Evolutionary conservation across 2,329 filamentous ascomycete species (phyloP).

Genomic region (Ceratocystis destructans): DNA sequence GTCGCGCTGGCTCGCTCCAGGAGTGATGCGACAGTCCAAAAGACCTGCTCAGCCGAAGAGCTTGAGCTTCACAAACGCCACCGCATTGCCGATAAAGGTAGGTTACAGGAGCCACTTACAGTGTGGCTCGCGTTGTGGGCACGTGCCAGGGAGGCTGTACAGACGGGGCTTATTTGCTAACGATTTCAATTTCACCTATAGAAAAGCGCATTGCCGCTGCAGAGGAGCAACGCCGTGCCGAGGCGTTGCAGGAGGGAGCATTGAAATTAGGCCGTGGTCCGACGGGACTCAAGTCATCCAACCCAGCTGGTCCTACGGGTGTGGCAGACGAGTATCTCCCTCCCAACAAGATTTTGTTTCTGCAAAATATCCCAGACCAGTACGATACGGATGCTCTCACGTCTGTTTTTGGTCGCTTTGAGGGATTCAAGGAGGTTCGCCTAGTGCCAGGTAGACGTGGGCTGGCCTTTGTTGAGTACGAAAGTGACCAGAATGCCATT

Average conservation of each 20-base stretch:
- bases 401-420: slow-evolving; percentile 72
- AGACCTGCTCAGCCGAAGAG: slow-evolving; percentile 60
- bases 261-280: slow-evolving; percentile 41
- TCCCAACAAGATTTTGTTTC: slow-evolving; percentile 90
- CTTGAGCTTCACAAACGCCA: slow-evolving; percentile 77
- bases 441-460: slow-evolving; percentile 73
- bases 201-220: slow-evolving; percentile 69
- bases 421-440: slow-evolving; percentile 87
- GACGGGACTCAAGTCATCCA: slow-evolving; percentile 60
- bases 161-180: slow-evolving; percentile 28
- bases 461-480: slow-evolving; percentile 95
- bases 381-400: slow-evolving; percentile 70
- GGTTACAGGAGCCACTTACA: slow-evolving; percentile 19
- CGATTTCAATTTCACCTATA: slow-evolving; percentile 22
- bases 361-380: slow-evolving; percentile 82
- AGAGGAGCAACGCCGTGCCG: slow-evolving; percentile 56
- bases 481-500: slow-evolving; percentile 77
- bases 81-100: slow-evolving; percentile 81
- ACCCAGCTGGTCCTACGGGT: slow-evolving; percentile 51
- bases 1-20: slow-evolving; percentile 67
- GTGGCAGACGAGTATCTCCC: slow-evolving; percentile 97
- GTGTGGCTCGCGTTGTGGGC: background rate
- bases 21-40: slow-evolving; percentile 76
- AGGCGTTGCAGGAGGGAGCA: slow-evolving; percentile 42
- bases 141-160: background rate